Evolutionary conservation across 1,284 basidiomycete species (phyloP).

Genomic region (Leccinum pallidistipes): DNA sequence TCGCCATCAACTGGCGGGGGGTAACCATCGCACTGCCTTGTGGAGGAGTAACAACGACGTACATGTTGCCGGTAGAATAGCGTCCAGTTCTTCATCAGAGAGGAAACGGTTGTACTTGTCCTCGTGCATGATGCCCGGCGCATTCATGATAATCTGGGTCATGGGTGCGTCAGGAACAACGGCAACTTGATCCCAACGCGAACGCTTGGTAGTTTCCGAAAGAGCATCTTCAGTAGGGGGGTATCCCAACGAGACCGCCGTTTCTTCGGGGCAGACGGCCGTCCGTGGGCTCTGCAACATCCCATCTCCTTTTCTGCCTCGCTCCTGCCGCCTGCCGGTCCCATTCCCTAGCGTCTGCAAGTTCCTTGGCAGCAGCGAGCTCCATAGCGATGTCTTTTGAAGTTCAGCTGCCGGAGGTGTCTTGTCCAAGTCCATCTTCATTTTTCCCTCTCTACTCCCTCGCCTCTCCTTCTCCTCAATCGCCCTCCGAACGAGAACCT

Average conservation of each 20-base stretch:
- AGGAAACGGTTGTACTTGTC: slow-evolving; percentile 96
- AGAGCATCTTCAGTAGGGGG: too few relatives aligned
- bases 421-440: slow-evolving; percentile 84
- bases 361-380: slow-evolving; percentile 57
- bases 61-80: slow-evolving; percentile 84
- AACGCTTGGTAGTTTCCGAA: slow-evolving; percentile 32
- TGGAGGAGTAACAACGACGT: slow-evolving; percentile 91
- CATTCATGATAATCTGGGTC: slow-evolving; percentile 82
- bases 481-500: slow-evolving; percentile 75
- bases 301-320: slow-evolving; percentile 88
- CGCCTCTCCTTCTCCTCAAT: slow-evolving; percentile 87
- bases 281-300: slow-evolving; percentile 64
- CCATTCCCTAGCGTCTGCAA: slow-evolving; percentile 38
- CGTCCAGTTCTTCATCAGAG: slow-evolving; percentile 94
- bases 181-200: slow-evolving; percentile 95
- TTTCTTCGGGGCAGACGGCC: slow-evolving; percentile 79
- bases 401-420: slow-evolving; percentile 81
- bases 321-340: slow-evolving; percentile 43
- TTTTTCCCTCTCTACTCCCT: slow-evolving; percentile 78
- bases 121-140: slow-evolving; percentile 78
- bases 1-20: slow-evolving; percentile 77
- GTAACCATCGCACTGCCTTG: slow-evolving; percentile 87
- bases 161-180: slow-evolving; percentile 60
- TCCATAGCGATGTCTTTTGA: slow-evolving; percentile 63
- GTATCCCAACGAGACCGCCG: slow-evolving; percentile 92